phyloP scores from a whole-genome alignment of 306 rosid genomes.

The cucumber (Cucumis sativus) region DNA sequence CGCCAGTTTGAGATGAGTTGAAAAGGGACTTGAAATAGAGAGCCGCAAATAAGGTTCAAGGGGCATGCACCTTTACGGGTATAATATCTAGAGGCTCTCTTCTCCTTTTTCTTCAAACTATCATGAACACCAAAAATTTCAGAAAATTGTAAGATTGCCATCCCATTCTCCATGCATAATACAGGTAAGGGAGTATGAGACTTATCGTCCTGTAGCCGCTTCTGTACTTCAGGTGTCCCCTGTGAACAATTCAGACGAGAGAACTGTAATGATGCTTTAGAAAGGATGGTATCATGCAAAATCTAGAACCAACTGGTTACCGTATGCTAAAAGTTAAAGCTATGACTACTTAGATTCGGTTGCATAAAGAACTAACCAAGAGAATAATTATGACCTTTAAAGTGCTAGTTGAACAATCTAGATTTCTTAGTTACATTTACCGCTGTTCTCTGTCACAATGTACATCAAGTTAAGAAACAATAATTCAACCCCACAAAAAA shows the following conservation, averaged over 20 bases:
- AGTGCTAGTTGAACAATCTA: background rate
- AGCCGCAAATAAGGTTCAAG: conserved; percentile 6
- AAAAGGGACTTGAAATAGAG: conserved; percentile 7
- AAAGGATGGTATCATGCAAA: background rate
- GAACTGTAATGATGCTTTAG: background rate
- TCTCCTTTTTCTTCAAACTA: conserved; percentile 67
- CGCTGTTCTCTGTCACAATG: background rate
- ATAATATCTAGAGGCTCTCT: conserved; percentile 59
- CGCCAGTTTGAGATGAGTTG: background rate
- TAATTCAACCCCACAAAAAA: background rate
- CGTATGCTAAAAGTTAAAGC: background rate
- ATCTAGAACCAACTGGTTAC: background rate
- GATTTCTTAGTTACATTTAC: background rate
- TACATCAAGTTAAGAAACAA: background rate
- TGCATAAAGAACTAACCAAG: background rate
- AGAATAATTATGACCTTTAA: background rate
- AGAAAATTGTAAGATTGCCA: conserved; percentile 70
- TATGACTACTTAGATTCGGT: background rate
- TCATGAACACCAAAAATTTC: conserved; percentile 80
- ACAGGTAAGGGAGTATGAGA: conserved; percentile 54
- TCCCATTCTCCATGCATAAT: conserved; percentile 79
- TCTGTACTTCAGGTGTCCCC: conserved; percentile 47
- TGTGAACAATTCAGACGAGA: conserved; percentile 20
- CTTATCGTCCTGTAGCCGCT: conserved; percentile 18
- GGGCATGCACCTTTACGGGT: conserved; percentile 46